Base-by-base conservation (phyloP, 176 grass and related monocot genomes). In the Juncus effusus region DNA sequence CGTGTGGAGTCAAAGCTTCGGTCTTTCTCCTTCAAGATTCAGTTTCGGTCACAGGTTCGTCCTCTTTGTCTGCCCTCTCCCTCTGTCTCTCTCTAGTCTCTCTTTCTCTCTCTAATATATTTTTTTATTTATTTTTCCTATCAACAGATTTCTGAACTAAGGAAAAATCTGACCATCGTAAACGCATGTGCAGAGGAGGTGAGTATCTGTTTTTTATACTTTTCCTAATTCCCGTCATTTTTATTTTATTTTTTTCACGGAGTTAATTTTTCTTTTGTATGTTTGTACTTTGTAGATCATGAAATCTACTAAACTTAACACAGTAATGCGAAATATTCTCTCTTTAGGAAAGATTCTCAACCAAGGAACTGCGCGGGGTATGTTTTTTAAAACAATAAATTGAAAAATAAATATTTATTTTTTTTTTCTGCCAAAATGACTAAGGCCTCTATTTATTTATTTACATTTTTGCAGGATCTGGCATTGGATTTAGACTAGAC, bases 351-450 rank as follows among this genome's bases (percentile, higher is more conserved):
- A 97, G 89, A 88, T 88, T 50, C 77, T 97, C 75, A 97, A 97
- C 73, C 94, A 93, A 82, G 94, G 94, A 54, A 97, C 94, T 80
- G 94, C 94, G 13, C 86, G 94, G 79, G 94, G 94, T 97, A 85
- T 86, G 76, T 13, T 28, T 60, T 76, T 61, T 61, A 75, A 60
- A 68, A 64, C 74, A 74, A 40, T 56, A 14, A 36, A 53, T 61
- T 62, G 16, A 63, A 35, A 61, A 37, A 38, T 38, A 62, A 41
- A 52, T 13, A 9, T 51, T 75, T 56, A 47, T 40, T 41, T 12
- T 0, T 75, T 47, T 7, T 39, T 35, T 56, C 51, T 35, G 1
- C 19, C 1, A 28, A 41, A 37, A 42, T 10, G 19, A 53, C 45
- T 44, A 13, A 37, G 55, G 19, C 19, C 1, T 0, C 36, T 61